A percentile compares a stretch with the other conserved stretches of the same genome.
Evolutionary conservation across 192 early-diverging fungal genomes (phyloP).

Genomic region (Backusella mclennaniae): DNA sequence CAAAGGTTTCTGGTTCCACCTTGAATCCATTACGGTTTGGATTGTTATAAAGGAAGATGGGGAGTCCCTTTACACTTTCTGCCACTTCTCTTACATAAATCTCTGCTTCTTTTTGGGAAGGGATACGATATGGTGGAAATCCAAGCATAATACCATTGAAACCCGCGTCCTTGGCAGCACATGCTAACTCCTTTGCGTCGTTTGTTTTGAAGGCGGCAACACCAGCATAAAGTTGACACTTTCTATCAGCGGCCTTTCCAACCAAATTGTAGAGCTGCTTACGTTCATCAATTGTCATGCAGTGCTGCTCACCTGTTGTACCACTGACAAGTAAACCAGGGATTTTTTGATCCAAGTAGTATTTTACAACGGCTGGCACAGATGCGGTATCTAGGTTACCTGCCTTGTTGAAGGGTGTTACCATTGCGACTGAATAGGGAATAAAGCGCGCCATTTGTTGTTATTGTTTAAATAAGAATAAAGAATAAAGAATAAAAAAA

Average conservation of each 20-base stretch:
- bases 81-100: constrained; percentile 14
- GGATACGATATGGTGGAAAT: constrained; percentile 20
- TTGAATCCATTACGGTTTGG: constrained; percentile 16
- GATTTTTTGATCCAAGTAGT: constrained; percentile 6
- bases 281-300: constrained; percentile 20
- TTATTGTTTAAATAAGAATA: not conserved
- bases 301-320: constrained; percentile 25
- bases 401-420: constrained; percentile 20
- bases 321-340: constrained; percentile 24
- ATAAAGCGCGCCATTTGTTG: constrained; percentile 12
- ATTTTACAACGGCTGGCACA: constrained; percentile 18
- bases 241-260: not conserved
- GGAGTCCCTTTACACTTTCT: not conserved
- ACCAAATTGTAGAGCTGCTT: constrained; percentile 10
- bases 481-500: not conserved
- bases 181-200: constrained; percentile 16
- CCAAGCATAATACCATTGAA: constrained; percentile 26
- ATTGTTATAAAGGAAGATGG: constrained; percentile 27
- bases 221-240: constrained; percentile 20
- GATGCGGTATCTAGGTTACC: constrained; percentile 10
- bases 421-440: constrained; percentile 23
- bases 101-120: constrained; percentile 16
- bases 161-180: not conserved
- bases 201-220: constrained; percentile 26
- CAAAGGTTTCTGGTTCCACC: constrained; percentile 12